phyloP scores from a whole-genome alignment of 2,329 filamentous ascomycete genomes.

The Ophiosphaerella narmari region DNA sequence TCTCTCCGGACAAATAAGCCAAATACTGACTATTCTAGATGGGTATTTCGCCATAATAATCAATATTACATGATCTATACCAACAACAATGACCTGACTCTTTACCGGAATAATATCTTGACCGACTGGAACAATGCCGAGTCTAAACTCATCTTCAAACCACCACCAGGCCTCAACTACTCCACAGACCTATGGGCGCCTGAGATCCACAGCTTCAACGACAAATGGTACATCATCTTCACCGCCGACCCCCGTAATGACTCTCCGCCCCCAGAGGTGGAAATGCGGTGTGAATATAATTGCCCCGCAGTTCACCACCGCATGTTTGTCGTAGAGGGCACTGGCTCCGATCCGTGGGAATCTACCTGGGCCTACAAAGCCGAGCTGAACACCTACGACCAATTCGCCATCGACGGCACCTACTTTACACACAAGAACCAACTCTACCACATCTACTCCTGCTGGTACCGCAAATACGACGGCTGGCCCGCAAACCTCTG shows the following conservation, averaged over 20 bases:
- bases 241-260: constrained; percentile 56
- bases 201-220: constrained; percentile 54
- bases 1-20: not conserved
- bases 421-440: constrained; percentile 52
- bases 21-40: constrained; percentile 30
- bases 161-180: constrained; percentile 50
- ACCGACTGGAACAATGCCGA: constrained; percentile 54
- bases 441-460: constrained; percentile 48
- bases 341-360: constrained; percentile 51
- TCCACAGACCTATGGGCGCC: constrained; percentile 57
- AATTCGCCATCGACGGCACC: constrained; percentile 60
- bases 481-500: constrained; percentile 59
- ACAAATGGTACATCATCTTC: constrained; percentile 58
- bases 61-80: constrained; percentile 55
- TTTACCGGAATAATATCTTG: constrained; percentile 48
- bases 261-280: constrained; percentile 52
- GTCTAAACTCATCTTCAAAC: constrained; percentile 49
- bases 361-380: constrained; percentile 52
- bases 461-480: constrained; percentile 51
- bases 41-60: constrained; percentile 48
- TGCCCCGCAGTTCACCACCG: constrained; percentile 58
- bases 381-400: constrained; percentile 56
- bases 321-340: constrained; percentile 56
- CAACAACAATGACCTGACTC: constrained; percentile 50
- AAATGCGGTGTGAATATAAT: constrained; percentile 55